Evolutionary conservation across 805 yeast genomes (phyloP).

Genomic region (Maudiozyma pseudohumilis): DNA sequence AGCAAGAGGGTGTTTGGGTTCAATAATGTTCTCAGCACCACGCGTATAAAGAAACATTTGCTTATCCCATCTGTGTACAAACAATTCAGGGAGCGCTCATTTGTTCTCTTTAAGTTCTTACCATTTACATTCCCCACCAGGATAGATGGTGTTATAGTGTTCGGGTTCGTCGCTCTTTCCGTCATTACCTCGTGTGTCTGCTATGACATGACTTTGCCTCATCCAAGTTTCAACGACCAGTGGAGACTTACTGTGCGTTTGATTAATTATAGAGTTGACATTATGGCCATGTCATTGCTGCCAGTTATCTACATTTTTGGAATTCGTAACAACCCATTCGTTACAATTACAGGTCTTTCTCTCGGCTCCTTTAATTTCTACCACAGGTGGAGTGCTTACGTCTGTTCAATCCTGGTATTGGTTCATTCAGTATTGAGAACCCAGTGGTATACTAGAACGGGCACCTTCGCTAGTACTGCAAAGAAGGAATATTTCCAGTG

Average conservation of each 20-base stretch:
- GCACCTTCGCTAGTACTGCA: constrained; percentile 33
- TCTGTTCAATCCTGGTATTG: constrained; percentile 38
- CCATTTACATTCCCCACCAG: constrained; percentile 28
- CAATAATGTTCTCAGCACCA: constrained; percentile 9
- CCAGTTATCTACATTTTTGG: constrained; percentile 58
- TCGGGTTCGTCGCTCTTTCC: constrained; percentile 25
- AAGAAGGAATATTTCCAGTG: constrained; percentile 36
- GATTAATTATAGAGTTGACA: constrained; percentile 46
- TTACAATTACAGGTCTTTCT: constrained; percentile 50
- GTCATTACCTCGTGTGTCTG: constrained; percentile 30
- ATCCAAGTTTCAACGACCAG: constrained; percentile 28
- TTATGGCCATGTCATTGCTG: constrained; percentile 40
- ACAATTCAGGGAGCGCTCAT: constrained; percentile 16
- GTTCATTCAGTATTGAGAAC: constrained; percentile 55
- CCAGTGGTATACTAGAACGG: constrained; percentile 25
- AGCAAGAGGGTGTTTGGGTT: constrained; percentile 19
- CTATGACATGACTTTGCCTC: constrained; percentile 31
- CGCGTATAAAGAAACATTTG: constrained; percentile 16
- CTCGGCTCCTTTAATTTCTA: constrained; percentile 48
- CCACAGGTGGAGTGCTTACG: constrained; percentile 60
- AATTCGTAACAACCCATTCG: constrained; percentile 62
- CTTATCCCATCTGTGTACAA: constrained; percentile 24
- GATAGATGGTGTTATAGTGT: constrained; percentile 25
- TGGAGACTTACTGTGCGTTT: constrained; percentile 29
- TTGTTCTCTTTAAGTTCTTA: constrained; percentile 12